These are phyloP conservation scores for Vigna unguiculata DNA, from an alignment of 306 rosid species.

Conservation along the genomic window DNA sequence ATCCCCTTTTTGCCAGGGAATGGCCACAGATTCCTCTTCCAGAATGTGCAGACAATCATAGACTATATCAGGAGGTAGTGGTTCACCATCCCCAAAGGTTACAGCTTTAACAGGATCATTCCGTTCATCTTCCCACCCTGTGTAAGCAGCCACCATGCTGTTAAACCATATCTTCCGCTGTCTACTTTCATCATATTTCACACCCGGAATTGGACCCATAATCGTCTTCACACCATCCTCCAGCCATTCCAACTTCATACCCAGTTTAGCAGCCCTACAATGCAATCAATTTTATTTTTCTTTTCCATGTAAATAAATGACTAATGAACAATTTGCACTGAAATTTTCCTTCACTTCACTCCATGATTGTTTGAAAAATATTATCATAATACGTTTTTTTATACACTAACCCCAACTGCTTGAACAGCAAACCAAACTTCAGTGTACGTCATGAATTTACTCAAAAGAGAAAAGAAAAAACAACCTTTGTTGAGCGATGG, in stretches of 20 bases:
- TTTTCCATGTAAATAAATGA: neutral
- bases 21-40: conserved; percentile 76
- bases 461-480: too few species aligned
- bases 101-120: conserved; percentile 83
- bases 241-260: conserved; percentile 87
- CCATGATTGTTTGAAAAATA: too few species aligned
- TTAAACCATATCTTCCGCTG: conserved; percentile 85
- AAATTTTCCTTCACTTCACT: too few species aligned
- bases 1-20: conserved; percentile 70
- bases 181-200: conserved; percentile 62
- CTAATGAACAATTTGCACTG: too few species aligned
- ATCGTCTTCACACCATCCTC: conserved; percentile 76
- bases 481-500: conserved; percentile 81
- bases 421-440: too few species aligned
- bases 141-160: conserved; percentile 91
- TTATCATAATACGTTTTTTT: too few species aligned
- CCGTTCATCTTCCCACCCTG: conserved; percentile 49
- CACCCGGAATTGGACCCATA: conserved; percentile 89
- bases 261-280: conserved; percentile 79
- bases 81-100: conserved; percentile 78
- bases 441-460: too few species aligned
- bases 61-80: conserved; percentile 67
- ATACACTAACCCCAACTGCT: too few species aligned
- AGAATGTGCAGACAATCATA: conserved; percentile 61
- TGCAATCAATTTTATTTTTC: neutral